Evolutionary conservation across 192 early-diverging fungal species (phyloP).

Genomic region (Coemansia furcata): DNA sequence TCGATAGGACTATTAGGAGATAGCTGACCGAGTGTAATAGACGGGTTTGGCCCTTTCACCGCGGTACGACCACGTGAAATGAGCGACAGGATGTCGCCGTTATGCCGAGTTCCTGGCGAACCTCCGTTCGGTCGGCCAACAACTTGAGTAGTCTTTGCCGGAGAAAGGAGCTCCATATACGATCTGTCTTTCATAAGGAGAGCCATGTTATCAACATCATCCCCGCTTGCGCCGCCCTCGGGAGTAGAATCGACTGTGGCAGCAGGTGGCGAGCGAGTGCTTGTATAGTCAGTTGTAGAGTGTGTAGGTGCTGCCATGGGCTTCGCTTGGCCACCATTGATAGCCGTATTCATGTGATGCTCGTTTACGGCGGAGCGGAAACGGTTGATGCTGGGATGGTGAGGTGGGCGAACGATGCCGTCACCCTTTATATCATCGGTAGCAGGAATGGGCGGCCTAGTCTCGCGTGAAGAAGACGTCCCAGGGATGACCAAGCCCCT

Average conservation of each 20-base stretch:
- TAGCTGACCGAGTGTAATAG: not conserved
- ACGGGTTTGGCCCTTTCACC: not conserved
- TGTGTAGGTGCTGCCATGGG: not conserved
- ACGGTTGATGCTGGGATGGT: conserved; percentile 36
- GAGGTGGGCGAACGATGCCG: conserved; percentile 21
- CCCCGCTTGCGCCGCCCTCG: not conserved
- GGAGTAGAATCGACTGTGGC: not conserved
- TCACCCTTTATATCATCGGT: not conserved
- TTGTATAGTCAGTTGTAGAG: not conserved
- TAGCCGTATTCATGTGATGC: conserved; percentile 6
- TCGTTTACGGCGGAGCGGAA: conserved; percentile 32
- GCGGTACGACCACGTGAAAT: conserved; percentile 4
- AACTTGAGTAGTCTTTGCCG: conserved; percentile 16
- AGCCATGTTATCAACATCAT: conserved; percentile 23
- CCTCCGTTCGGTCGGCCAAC: not conserved
- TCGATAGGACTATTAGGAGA: not conserved
- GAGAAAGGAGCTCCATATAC: conserved; percentile 49
- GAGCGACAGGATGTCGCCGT: conserved; percentile 19
- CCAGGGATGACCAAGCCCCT: not conserved
- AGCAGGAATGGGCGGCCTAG: not conserved
- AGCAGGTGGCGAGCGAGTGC: not conserved
- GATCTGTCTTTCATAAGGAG: conserved; percentile 39
- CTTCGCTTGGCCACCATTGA: not conserved
- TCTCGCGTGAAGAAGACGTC: not conserved
- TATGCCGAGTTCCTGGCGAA: not conserved